These are phyloP conservation scores for Penicillium aurantiogriseum DNA, from an alignment of 2,329 filamentous ascomycete species.

Conservation along the genomic window DNA sequence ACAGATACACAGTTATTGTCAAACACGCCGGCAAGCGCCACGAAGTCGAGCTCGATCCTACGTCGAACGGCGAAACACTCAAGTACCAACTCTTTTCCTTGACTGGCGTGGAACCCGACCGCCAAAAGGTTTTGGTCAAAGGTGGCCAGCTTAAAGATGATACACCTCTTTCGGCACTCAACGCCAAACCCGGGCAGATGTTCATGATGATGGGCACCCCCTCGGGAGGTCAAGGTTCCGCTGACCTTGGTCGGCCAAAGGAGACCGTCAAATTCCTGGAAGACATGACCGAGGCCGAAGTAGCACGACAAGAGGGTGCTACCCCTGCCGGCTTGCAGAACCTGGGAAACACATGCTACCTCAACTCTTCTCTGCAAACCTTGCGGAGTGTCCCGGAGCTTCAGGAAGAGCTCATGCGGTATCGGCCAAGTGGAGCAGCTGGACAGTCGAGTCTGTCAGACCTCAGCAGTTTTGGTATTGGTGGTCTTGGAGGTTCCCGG, in stretches of 20 bases:
- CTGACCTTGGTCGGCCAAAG: constrained; percentile 67
- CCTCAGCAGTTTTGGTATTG: constrained; percentile 56
- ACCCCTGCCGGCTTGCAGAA: constrained; percentile 87
- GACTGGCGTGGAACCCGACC: constrained; percentile 91
- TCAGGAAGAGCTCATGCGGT: constrained; percentile 71
- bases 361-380: constrained; percentile 95
- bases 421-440: constrained; percentile 45
- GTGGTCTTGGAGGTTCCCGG: constrained; percentile 58
- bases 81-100: constrained; percentile 95
- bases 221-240: constrained; percentile 59
- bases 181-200: constrained; percentile 78
- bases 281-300: constrained; percentile 95
- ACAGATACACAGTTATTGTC: constrained; percentile 66
- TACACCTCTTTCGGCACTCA: constrained; percentile 76
- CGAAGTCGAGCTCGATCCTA: constrained; percentile 85
- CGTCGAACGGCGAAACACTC: constrained; percentile 83
- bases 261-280: constrained; percentile 86
- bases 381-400: constrained; percentile 87
- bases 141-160: constrained; percentile 95
- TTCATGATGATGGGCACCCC: constrained; percentile 98
- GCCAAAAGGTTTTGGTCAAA: constrained; percentile 94
- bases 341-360: constrained; percentile 95
- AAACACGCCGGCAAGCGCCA: constrained; percentile 96
- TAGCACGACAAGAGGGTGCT: constrained; percentile 76
- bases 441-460: constrained; percentile 41